Percentiles rank a stretch among this genome's conserved stretches.
Conservation (phyloP, 306 rosid species). For the Potentilla sterilis region DNA sequence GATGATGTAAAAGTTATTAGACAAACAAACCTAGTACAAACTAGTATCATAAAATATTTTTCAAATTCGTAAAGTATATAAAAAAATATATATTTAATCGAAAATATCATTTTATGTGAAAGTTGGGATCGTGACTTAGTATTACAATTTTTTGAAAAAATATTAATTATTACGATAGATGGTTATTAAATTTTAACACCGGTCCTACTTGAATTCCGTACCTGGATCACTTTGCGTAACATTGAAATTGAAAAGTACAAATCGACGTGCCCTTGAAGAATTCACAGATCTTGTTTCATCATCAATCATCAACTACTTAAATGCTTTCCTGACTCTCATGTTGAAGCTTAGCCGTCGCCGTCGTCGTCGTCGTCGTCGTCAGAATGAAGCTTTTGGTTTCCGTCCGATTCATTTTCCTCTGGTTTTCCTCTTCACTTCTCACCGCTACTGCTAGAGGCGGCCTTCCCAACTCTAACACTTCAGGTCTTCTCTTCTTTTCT, state of each 20-base stretch:
- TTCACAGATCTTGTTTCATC: neutral
- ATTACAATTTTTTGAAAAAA: too few species aligned
- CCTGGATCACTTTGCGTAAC: neutral
- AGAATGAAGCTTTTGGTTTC: conserved; percentile 31
- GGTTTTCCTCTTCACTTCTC: conserved; percentile 31
- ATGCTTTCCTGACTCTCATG: conserved; percentile 17
- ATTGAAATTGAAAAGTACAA: neutral
- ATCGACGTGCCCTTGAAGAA: neutral
- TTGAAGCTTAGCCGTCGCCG: neutral
- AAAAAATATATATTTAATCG: too few species aligned
- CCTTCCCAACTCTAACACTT: conserved; percentile 19
- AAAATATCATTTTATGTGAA: too few species aligned
- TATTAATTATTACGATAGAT: too few species aligned
- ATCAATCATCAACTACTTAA: neutral
- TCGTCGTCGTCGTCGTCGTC: neutral
- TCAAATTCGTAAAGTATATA: too few species aligned
- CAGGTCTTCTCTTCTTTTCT: conserved; percentile 49
- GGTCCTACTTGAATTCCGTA: too few species aligned
- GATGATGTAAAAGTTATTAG: too few species aligned
- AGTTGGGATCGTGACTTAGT: too few species aligned
- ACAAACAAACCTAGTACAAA: too few species aligned
- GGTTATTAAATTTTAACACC: too few species aligned
- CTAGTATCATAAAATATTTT: too few species aligned
- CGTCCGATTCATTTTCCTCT: conserved; percentile 37
- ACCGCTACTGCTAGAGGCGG: conserved; percentile 50